Evolutionary conservation across 805 yeast genomes (phyloP), one percentile per base, ranked within the genome.

Genomic region (Saccharomycopsis capsularis): DNA sequence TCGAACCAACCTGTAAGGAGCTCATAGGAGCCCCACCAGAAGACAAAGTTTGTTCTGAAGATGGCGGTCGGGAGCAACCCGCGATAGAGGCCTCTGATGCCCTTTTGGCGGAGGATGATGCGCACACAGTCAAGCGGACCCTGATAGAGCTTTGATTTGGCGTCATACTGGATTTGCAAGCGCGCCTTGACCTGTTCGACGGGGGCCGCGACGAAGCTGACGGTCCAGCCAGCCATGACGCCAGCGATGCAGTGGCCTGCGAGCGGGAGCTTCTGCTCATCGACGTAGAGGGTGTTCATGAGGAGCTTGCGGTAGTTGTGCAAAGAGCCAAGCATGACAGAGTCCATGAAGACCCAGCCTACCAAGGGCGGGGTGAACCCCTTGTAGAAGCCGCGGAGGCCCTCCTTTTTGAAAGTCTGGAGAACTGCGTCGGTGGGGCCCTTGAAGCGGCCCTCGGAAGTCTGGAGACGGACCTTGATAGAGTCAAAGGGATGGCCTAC

Each of bases 401-500:
- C 96, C 62, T 89, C 96, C 24, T 80, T 76, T 53, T 68, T 69
- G 23, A 84, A 60, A 0, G 96, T 89, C 60, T 84, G 79, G 58
- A 70, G 57, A 3, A 85, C 80, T 63, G 95, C 86, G 60, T 89
- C 95, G 58, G 84, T 59, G 0, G 95, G 93, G 2, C 95, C 95
- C 46, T 70, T 79, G 69, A 86, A 87, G 44, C 81, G 68, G 1
- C 77, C 73, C 6, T 88, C 80, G 6, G 82, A 77, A 1, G 88
- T 82, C 59, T 88, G 96, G 46, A 88, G 68, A 47, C 96, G 70
- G 16, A 88, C 96, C 60, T 88, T 88, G 55, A 89, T 81, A 1
- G 96, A 85, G 63, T 89, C 96, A 57, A 89, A 86, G 9, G 96
- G 96, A 63, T 88, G 96, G 2, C 96, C 96, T 7, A 89, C 96